Evolutionary conservation across 1,284 basidiomycete species (phyloP).

Genomic region (Kalmanozyma brasiliensis): DNA sequence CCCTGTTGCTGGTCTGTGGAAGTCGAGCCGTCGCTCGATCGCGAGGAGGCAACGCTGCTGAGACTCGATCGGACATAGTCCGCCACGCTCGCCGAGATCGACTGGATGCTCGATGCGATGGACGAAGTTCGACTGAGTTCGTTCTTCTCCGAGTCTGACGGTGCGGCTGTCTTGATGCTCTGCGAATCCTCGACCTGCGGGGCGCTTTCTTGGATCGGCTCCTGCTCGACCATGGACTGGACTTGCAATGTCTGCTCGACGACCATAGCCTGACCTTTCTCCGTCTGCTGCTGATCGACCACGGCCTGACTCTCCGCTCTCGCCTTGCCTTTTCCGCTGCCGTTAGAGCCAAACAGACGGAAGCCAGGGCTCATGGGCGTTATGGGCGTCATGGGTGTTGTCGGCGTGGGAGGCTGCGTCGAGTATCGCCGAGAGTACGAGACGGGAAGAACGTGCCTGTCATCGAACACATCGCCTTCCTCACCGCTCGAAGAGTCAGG

Average conservation of each 20-base stretch:
- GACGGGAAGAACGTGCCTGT: too few species aligned
- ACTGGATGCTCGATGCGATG: neutral
- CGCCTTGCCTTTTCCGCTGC: neutral
- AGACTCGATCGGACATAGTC: neutral
- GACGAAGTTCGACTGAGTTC: neutral
- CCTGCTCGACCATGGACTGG: too few species aligned
- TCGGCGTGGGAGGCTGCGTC: too few species aligned
- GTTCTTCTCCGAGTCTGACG: neutral
- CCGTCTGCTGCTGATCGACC: neutral
- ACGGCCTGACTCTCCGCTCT: slow-evolving; percentile 4
- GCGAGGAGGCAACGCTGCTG: too few species aligned
- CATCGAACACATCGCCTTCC: too few species aligned
- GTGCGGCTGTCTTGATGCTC: neutral
- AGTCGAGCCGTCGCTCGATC: neutral
- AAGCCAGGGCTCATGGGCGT: slow-evolving; percentile 3
- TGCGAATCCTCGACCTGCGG: neutral
- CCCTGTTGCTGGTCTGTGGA: neutral
- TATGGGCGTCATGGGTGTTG: slow-evolving; percentile 1
- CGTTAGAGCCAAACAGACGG: neutral
- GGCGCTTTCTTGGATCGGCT: neutral
- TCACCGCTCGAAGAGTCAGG: too few species aligned
- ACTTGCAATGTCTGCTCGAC: neutral
- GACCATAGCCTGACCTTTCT: slow-evolving; percentile 2
- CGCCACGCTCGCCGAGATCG: slow-evolving; percentile 7
- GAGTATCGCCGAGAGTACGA: too few species aligned